Percentiles rank a stretch among this genome's conserved stretches.
These are phyloP conservation scores for Gossypium gossypioides DNA, from an alignment of 441 rosid genomes.

Conservation along the genomic window DNA sequence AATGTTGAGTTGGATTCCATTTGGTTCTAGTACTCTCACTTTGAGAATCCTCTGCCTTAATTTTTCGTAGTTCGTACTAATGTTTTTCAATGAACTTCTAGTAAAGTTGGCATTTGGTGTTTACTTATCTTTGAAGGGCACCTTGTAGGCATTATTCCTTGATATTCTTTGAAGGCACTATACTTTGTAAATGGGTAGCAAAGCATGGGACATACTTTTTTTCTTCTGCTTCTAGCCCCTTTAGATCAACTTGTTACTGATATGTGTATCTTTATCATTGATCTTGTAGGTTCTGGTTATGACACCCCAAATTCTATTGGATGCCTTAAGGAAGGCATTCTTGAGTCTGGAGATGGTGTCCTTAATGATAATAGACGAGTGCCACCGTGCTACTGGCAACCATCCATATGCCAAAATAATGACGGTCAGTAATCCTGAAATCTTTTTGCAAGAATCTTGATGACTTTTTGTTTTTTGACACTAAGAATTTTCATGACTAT, in stretches of 20 bases:
- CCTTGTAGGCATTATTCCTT: no score
- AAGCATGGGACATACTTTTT: not conserved
- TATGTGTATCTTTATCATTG: not conserved
- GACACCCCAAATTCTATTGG: slow-evolving; percentile 83
- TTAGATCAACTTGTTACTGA: not conserved
- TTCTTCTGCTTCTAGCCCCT: not conserved
- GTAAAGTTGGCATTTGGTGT: no score
- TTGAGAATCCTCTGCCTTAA: not conserved
- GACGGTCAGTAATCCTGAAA: slow-evolving; percentile 41
- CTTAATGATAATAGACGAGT: slow-evolving; percentile 72
- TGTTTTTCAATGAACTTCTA: no score
- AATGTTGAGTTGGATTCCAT: not conserved
- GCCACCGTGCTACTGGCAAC: slow-evolving; percentile 69
- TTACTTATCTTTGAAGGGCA: no score
- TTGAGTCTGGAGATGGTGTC: slow-evolving; percentile 49
- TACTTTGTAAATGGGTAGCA: not conserved
- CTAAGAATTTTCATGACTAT: not conserved
- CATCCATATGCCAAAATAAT: slow-evolving; percentile 73
- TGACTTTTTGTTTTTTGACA: not conserved
- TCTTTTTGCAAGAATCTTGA: slow-evolving; percentile 8
- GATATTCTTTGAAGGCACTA: no score
- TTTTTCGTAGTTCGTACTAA: no score
- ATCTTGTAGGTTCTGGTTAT: slow-evolving; percentile 64
- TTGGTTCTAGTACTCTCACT: not conserved
- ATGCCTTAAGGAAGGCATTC: slow-evolving; percentile 64